Percentiles rank a stretch among this genome's conserved stretches.
phyloP scores from a whole-genome alignment of 176 grass and related monocot genomes.

The Rhynchospora pubera region DNA sequence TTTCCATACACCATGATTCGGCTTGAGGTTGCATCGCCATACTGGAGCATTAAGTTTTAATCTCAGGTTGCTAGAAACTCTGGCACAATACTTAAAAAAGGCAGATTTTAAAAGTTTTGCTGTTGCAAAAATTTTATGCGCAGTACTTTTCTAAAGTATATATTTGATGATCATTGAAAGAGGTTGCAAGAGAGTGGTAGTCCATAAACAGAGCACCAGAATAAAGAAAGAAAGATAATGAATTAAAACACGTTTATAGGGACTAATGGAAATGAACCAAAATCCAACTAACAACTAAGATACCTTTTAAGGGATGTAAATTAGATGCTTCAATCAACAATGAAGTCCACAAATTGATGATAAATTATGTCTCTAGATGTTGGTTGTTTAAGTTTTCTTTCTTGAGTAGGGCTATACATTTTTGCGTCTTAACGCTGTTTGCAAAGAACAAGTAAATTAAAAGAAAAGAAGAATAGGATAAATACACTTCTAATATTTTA shows the following conservation, averaged over 20 bases:
- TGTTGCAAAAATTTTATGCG: not conserved
- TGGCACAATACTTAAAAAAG: not conserved
- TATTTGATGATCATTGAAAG: not conserved
- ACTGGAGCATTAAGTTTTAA: not conserved
- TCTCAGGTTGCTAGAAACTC: not conserved
- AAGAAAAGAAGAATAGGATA: not conserved
- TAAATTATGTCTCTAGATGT: not conserved
- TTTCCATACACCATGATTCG: conserved; percentile 69
- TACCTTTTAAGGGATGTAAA: conserved; percentile 13
- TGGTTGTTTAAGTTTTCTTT: not conserved
- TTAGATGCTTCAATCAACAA: conserved; percentile 11
- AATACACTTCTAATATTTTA: conserved; percentile 9
- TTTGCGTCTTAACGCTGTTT: not conserved
- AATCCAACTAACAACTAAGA: conserved; percentile 15
- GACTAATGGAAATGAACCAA: not conserved
- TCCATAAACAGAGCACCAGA: conserved; percentile 5
- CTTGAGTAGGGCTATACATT: not conserved
- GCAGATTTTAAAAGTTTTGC: not conserved
- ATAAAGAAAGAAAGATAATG: not conserved
- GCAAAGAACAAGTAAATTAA: conserved; percentile 3
- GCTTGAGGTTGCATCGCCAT: not conserved
- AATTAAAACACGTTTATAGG: not conserved
- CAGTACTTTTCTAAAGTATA: not conserved
- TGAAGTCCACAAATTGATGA: not conserved
- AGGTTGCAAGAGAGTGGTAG: conserved; percentile 9